Evolutionary conservation across 1,139 yeast genomes (phyloP), one percentile per base, ranked within the genome.

Genomic region (Casaregolazyma lundiana): DNA sequence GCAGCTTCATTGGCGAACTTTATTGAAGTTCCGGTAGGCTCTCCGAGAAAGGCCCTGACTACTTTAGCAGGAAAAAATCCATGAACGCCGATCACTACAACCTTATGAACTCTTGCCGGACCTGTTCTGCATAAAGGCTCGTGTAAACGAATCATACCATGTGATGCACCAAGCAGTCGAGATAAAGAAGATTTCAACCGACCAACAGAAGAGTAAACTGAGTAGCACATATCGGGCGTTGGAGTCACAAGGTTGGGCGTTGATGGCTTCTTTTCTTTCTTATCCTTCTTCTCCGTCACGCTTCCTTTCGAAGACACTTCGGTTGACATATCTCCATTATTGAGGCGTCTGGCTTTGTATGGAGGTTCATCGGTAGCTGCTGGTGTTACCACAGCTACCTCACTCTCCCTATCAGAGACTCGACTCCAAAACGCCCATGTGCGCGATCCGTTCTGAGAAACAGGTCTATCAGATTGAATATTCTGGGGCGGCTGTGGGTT

Each of bases 31-130:
- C 97, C 97, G 13, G 94, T 88, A 3, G 97, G 97, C 49, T 88
- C 88, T 1, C 97, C 97, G 46, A 89, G 81, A 21, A 92, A 62
- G 0, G 96, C 89, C 45, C 97, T 71, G 1, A 92, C 75, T 76
- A 88, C 81, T 53, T 76, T 79, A 1, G 90, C 84, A 0, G 98
- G 97, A 67, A 92, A 88, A 59, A 90, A 92, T 0, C 97, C 97
- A 68, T 92, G 97, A 1, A 92, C 90, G 0, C 98, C 97, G 52
- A 92, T 80, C 26, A 92, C 84, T 37, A 92, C 75, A 1, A 83
- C 83, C 50, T 80, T 77, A 42, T 56, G 53, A 11, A 67, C 55
- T 9, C 47, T 53, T 9, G 50, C 53, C 0, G 63, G 59, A 2
- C 52, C 39, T 9, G 54, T 37, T 24, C 59, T 46, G 20, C 44